Evolutionary conservation across 495 filamentous ascomycete genomes (phyloP), one percentile per base, ranked within the genome.

Genomic region (Lophium mytilinum): DNA sequence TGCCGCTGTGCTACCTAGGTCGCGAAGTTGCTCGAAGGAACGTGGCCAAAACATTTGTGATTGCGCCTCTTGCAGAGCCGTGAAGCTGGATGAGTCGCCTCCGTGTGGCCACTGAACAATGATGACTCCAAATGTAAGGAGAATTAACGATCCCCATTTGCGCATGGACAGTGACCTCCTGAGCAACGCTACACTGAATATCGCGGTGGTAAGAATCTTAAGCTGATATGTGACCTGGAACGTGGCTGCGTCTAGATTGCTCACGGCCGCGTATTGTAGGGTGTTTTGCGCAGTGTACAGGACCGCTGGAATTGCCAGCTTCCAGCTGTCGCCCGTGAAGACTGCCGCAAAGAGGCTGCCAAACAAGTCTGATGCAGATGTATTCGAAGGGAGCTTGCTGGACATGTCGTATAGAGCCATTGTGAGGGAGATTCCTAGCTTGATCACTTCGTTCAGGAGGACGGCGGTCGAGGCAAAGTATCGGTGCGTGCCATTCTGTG

Each of bases 251-350:
- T 91, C 89, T 56, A 96, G 73, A 66, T 98, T 96, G 56, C 87
- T 87, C 18, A 97, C 80, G 1, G 89, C 93, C 49, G 95, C 79
- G 70, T 96, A 98, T 71, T 96, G 89, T 17, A 98, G 73, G 4
- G 85, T 87, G 67, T 95, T 96, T 65, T 96, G 88, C 24, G 96
- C 61, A 0, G 93, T 95, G 66, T 95, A 96, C 2, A 97, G 76
- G 41, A 82, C 78, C 8, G 90, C 93, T 0, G 93, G 92, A 37
- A 97, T 86, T 5, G 89, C 90, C 60, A 98, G 68, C 71, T 96
- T 96, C 93, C 93, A 98, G 64, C 89, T 88, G 62, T 98, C 93
- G n/a, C 86, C 84, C 3, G 87, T 85, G 67, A 96, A 95, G 0
- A 96, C 84, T 12, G 86, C 81, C 46, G 76, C 80, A 62, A 80